Conservation (phyloP, 2,329 filamentous ascomycete species). For the Penicillium crustosum region DNA sequence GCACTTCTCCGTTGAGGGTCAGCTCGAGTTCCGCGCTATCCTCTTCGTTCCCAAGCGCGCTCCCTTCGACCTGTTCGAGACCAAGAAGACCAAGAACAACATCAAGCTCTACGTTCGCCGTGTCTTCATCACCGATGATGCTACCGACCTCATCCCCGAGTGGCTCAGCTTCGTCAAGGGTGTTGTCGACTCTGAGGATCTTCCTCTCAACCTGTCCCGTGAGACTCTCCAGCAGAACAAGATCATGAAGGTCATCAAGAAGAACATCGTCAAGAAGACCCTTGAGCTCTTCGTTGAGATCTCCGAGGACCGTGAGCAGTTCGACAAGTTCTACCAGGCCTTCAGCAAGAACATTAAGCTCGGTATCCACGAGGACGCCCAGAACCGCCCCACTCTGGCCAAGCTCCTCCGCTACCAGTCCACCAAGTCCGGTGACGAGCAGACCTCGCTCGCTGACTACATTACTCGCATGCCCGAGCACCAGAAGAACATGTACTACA, state of each 20-base stretch:
- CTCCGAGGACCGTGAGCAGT: slow-evolving; percentile 98
- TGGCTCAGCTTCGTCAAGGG: slow-evolving; percentile 99
- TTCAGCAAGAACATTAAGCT: slow-evolving; percentile 99
- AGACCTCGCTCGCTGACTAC: slow-evolving; percentile 94
- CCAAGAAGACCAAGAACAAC: slow-evolving; percentile 99
- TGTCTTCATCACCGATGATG: slow-evolving; percentile 99
- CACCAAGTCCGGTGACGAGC: slow-evolving; percentile 96
- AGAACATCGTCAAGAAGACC: slow-evolving; percentile 99
- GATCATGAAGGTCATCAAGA: slow-evolving; percentile 99
- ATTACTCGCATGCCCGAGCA: slow-evolving; percentile 99
- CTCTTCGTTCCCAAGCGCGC: slow-evolving; percentile 99
- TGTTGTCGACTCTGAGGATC: slow-evolving; percentile 99
- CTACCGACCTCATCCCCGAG: slow-evolving; percentile 97
- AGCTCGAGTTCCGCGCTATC: slow-evolving; percentile 99
- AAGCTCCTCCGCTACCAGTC: slow-evolving; percentile 99
- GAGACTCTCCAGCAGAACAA: slow-evolving; percentile 99
- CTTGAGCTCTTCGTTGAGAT: slow-evolving; percentile 99
- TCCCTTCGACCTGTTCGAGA: slow-evolving; percentile 99
- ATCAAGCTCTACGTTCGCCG: slow-evolving; percentile 99
- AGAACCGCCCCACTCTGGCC: slow-evolving; percentile 89
- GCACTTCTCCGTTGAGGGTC: slow-evolving; percentile 99
- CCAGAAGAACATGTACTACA: slow-evolving; percentile 99
- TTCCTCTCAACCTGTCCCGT: slow-evolving; percentile 98
- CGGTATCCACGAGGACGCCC: slow-evolving; percentile 98
- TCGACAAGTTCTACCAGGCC: slow-evolving; percentile 99